Evolutionary conservation across 2,329 filamentous ascomycete species (phyloP), one percentile per base, ranked within the genome.

Genomic region (Fusarium sp.): DNA sequence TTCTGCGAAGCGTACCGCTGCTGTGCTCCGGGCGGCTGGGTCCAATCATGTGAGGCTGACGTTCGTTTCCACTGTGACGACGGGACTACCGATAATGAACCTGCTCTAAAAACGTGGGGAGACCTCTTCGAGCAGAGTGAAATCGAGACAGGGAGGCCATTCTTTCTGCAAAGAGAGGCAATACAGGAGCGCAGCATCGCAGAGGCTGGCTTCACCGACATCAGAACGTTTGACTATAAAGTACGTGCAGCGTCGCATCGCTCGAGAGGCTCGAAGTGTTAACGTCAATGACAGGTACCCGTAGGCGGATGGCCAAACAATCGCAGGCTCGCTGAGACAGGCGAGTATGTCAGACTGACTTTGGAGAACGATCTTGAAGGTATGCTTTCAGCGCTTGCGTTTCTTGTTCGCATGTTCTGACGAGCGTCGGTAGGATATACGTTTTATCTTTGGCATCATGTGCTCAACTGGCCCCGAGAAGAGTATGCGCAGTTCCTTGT

Each of bases 251-350:
- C 30, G 5, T n/a, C 15, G 8, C 6, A 8, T 20, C 18, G 20
- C 27, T 30, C 20, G 10, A 8, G 30, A 47, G 16, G 20, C 29
- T 51, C 11, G n/a, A 16, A 16, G 30, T 58, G 34, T 61, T 69
- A 30, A 67, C 43, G 6, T n/a, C 29, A 4, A 3, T 16, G 27
- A 30, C 11, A 73, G 71, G 32, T 74, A 29, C 71, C 71, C 8
- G 67, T 74, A 3, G 71, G 71, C 9, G 69, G 69, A 9, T 74
- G 71, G 71, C 46, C 71, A 49, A 73, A 66, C n/a, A 67, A 74
- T 8, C 43, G 54, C 20, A 74, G 67, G 27, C 67, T 74, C 22
- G 65, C 59, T 12, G 67, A 73, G 46, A 57, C 70, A 2, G 71
- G 71, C 27, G 64, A 63, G 24, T 73, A 64, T 16, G 64, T 74